These are phyloP conservation scores for Stevia rebaudiana DNA, from an alignment of 140 eudicot genomes.

Conservation along the genomic window DNA sequence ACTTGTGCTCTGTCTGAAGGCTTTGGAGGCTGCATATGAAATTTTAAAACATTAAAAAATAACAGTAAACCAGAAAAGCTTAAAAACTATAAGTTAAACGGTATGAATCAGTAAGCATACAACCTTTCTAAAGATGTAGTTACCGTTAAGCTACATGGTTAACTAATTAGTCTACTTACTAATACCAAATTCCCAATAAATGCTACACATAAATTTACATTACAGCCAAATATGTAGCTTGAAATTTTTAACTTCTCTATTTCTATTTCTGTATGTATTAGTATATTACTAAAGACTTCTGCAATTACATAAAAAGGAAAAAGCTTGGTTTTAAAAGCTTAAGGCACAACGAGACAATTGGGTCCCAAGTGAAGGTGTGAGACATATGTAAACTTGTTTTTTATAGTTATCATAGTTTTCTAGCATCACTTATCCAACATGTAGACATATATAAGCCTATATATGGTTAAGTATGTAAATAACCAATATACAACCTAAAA, in stretches of 20 bases:
- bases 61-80: constrained; percentile 1
- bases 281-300: not conserved
- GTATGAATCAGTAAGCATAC: constrained; percentile 7
- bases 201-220: not conserved
- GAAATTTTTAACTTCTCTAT: not conserved
- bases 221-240: not conserved
- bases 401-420: too few relatives aligned
- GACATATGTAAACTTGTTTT: too few relatives aligned
- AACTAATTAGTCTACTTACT: not conserved
- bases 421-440: too few relatives aligned
- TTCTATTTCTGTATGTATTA: not conserved
- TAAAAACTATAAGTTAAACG: not conserved
- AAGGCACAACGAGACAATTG: too few relatives aligned
- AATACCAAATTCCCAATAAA: not conserved
- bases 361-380: too few relatives aligned
- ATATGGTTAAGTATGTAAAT: too few relatives aligned
- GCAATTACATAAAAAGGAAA: not conserved
- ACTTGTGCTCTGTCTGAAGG: constrained; percentile 86
- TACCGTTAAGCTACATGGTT: not conserved
- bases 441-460: too few relatives aligned
- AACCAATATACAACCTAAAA: too few relatives aligned
- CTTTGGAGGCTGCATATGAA: constrained; percentile 65
- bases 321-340: too few relatives aligned
- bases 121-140: not conserved
- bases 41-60: not conserved